Conservation (phyloP, 805 yeast genomes). For the Hanseniaspora thailandica region DNA sequence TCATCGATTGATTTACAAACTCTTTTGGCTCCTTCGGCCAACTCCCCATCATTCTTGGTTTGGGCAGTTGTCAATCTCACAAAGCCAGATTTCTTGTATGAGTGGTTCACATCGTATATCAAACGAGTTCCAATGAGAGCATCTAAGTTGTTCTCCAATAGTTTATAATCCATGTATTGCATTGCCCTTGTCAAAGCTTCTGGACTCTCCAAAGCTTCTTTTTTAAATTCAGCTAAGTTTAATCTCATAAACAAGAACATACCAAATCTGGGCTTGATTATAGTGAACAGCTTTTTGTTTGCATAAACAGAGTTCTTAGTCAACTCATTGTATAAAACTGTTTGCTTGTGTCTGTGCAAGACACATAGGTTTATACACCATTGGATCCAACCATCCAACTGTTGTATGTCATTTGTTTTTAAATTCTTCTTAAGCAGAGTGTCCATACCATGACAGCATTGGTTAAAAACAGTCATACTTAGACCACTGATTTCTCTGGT, state of each 20-base stretch:
- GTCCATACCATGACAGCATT: background rate
- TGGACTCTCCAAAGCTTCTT: slow-evolving; percentile 1
- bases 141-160: slow-evolving; percentile 40
- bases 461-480: background rate
- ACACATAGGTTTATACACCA: slow-evolving; percentile 48
- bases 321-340: background rate
- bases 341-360: background rate
- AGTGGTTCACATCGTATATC: slow-evolving; percentile 36
- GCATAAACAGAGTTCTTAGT: background rate
- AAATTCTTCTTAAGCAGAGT: background rate
- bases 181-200: slow-evolving; percentile 24
- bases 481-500: slow-evolving; percentile 48
- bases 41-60: slow-evolving; percentile 34
- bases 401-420: slow-evolving; percentile 43
- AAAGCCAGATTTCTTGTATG: slow-evolving; percentile 38
- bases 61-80: slow-evolving; percentile 50
- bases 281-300: background rate
- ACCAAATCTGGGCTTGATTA: slow-evolving; percentile 37
- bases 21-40: slow-evolving; percentile 43
- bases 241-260: slow-evolving; percentile 56
- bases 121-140: slow-evolving; percentile 48
- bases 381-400: slow-evolving; percentile 47
- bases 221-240: slow-evolving; percentile 17
- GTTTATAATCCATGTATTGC: slow-evolving; percentile 33
- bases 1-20: slow-evolving; percentile 38